Base-by-base conservation (phyloP, 2,329 filamentous ascomycete genomes). In the Decorospora gaudefroyi region DNA sequence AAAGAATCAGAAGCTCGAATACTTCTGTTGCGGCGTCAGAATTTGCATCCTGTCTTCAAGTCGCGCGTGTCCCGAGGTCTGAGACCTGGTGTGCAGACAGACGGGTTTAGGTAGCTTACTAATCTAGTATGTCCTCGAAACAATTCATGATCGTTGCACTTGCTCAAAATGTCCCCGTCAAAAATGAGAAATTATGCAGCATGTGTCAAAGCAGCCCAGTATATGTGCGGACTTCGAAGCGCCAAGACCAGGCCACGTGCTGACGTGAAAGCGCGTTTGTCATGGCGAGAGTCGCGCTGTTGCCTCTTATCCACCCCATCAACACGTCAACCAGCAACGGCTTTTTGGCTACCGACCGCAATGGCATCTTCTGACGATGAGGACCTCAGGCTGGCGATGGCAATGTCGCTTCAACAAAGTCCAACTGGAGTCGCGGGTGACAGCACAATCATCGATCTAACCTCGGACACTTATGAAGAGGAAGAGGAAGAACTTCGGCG, bases 341-440 rank as follows among this genome's bases (percentile, higher is more conserved):
- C 19, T 22, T 22, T 13, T 16, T 17, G 2, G 21, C 19, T n/a
- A 8, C 10, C 13, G 19, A n/a, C 31, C 22, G 9, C 25, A 64
- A n/a, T n/a, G n/a, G n/a, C 67, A 61, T 53, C 55, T 18, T 65
- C 54, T 3, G 59, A 67, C 18, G 59, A 69, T 22, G 61, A 65
- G 10, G 62, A 66, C 10, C 26, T 64, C 19, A 59, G 55, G 21
- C 32, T 50, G 18, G 66, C 65, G 2, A 49, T 68, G 19, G 61
- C 63, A 10, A 49, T 67, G 21, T 68, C 66, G 11, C 34, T 68
- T 25, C 55, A 59, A 31, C 36, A 57, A 13, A 61, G 60, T 28
- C 53, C 36, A 11, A 23, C 25, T 12, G 12, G 26, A 15, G 22
- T 17, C 7, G n/a, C 41, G n/a, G 7, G n/a, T 8, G 8, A 9